A percentile compares a stretch with the other conserved stretches of the same genome.
These are phyloP conservation scores for Lentinus tigrinus DNA, from an alignment of 768 basidiomycete genomes.

Conservation along the genomic window DNA sequence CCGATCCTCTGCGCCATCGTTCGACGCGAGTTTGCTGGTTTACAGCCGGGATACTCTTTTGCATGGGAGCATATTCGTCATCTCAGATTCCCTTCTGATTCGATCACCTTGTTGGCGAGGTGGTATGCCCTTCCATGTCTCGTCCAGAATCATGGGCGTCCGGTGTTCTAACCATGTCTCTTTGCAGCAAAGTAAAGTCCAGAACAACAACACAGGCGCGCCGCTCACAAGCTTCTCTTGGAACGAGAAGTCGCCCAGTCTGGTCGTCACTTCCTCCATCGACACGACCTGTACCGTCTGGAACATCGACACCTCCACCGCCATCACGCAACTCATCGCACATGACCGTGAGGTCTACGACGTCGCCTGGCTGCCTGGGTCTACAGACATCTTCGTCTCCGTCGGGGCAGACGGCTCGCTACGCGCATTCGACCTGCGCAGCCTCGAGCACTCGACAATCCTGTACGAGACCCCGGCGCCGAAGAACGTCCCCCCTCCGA, in stretches of 20 bases:
- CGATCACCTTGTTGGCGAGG: too few relatives aligned
- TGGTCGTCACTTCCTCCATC: conserved; percentile 95
- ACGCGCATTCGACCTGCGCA: conserved; percentile 94
- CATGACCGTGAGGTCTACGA: conserved; percentile 97
- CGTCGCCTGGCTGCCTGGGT: conserved; percentile 96
- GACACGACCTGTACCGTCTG: conserved; percentile 99
- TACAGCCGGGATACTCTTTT: too few relatives aligned
- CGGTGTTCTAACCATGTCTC: background rate
- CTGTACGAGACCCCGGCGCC: conserved; percentile 91
- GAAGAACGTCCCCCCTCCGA: conserved; percentile 61
- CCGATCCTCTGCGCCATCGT: too few relatives aligned
- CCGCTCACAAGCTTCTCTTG: conserved; percentile 97
- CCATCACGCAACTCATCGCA: conserved; percentile 95
- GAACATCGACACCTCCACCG: conserved; percentile 93
- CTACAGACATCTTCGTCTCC: conserved; percentile 96
- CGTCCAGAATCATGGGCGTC: background rate
- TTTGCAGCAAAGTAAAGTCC: conserved; percentile 82
- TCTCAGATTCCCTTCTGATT: too few relatives aligned
- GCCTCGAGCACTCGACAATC: conserved; percentile 97
- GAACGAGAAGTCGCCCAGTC: conserved; percentile 89
- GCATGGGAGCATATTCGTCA: too few relatives aligned
- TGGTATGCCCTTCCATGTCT: too few relatives aligned
- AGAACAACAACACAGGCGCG: conserved; percentile 78
- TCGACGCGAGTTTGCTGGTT: too few relatives aligned
- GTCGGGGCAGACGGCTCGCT: conserved; percentile 97